Conservation (phyloP, 345 rosid genomes). For the Turnera subulata region DNA sequence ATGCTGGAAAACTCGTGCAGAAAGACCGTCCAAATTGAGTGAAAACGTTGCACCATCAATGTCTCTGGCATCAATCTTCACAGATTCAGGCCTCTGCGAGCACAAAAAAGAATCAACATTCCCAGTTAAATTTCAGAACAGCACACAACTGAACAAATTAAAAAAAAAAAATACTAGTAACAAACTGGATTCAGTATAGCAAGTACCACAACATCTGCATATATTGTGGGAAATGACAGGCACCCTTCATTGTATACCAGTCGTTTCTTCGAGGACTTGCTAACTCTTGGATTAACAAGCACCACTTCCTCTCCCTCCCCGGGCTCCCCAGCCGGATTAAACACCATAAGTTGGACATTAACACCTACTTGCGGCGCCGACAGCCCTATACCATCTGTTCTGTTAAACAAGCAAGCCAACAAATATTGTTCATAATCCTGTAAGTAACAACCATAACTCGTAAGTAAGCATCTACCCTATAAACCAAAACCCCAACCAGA, state of each 20-base stretch:
- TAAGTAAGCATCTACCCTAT: constrained; percentile 14
- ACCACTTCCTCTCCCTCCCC: constrained; percentile 87
- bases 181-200: neutral
- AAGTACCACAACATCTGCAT: constrained; percentile 77
- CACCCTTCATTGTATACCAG: constrained; percentile 79
- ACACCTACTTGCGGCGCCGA: constrained; percentile 97
- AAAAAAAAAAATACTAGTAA: neutral
- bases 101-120: neutral
- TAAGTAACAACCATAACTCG: constrained; percentile 8
- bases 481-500: neutral
- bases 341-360: constrained; percentile 88
- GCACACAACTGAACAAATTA: constrained; percentile 1
- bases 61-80: constrained; percentile 86
- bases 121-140: neutral
- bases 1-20: constrained; percentile 89
- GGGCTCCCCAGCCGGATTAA: constrained; percentile 69
- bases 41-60: constrained; percentile 64
- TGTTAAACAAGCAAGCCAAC: constrained; percentile 44
- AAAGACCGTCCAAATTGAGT: constrained; percentile 67
- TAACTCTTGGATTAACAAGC: constrained; percentile 80
- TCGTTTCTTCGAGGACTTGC: constrained; percentile 56
- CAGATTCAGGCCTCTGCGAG: constrained; percentile 82
- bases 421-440: constrained; percentile 24
- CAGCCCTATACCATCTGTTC: constrained; percentile 95
- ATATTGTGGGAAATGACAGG: constrained; percentile 85